A percentile compares a stretch with the other conserved stretches of the same genome.
phyloP scores from a whole-genome alignment of 75 land plant genomes.

The Sequoia sempervirens region DNA sequence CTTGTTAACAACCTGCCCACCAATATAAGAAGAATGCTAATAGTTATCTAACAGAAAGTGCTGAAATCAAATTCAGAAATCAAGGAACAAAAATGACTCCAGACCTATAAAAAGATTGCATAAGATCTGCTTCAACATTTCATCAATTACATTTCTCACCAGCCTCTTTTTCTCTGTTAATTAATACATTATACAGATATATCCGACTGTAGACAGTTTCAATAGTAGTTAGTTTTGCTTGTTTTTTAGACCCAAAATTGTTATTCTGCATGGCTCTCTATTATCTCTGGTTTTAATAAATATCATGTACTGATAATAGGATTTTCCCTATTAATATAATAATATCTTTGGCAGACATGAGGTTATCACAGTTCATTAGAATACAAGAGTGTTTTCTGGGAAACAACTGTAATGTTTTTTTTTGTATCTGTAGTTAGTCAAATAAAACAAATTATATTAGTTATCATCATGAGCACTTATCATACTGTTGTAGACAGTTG shows the following conservation, averaged over 20 bases:
- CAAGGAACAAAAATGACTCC: not conserved
- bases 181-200: too few relatives aligned
- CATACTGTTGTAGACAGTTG: too few relatives aligned
- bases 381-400: too few relatives aligned
- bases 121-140: not conserved
- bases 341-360: too few relatives aligned
- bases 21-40: not conserved
- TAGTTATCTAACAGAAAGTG: not conserved
- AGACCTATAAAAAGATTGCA: not conserved
- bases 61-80: too few relatives aligned
- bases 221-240: too few relatives aligned
- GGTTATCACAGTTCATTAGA: too few relatives aligned
- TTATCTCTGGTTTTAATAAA: not conserved
- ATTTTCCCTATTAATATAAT: not conserved
- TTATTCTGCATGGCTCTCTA: not conserved
- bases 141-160: not conserved
- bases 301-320: not conserved
- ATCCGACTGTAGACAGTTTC: not conserved
- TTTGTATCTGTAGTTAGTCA: too few relatives aligned
- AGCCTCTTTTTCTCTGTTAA: not conserved
- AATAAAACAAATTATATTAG: too few relatives aligned
- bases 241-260: not conserved
- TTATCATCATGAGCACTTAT: too few relatives aligned
- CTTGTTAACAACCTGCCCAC: constrained; percentile 78
- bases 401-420: too few relatives aligned